Evolutionary conservation across 208 protist species (phyloP), one percentile per base, ranked within the genome.

Genomic region (Angomonas ambiguus): DNA sequence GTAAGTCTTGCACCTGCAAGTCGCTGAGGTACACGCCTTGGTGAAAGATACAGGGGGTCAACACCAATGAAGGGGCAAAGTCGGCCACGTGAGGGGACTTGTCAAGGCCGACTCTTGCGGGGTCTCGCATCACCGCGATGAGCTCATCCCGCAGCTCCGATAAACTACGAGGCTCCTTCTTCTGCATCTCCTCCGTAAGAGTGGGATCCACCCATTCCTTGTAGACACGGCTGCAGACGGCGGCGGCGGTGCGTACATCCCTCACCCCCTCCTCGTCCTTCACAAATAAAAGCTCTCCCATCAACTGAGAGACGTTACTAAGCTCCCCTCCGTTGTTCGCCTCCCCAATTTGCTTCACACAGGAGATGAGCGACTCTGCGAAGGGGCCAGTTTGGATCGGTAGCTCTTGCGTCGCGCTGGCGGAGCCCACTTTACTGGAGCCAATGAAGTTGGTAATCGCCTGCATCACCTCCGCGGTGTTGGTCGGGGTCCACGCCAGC

Each of bases 201-300:
- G 82, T 49, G 24, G 78, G 72, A 25, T 85, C 78, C 0, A 71
- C 85, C 56, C 84, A 93, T 34, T 83, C 87, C 10, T 83, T 85
- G 45, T 93, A 93, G 32, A 93, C 73, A 16, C 80, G 76, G 32
- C 72, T 91, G 72, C 87, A 95, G 31, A 95, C 75, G 0, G 79
- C 79, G 1, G 87, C 86, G 0, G 90, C 90, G 60, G 87, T 91
- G 38, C 86, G 82, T 5, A 95, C 68, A 34, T 72, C 78, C 5
- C 31, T 73, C 11, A 91, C 72, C 51, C 87, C 87, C 0, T 67
- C 75, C 16, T 72, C 85, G 65, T 95, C 90, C 71, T 95, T 95
- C 27, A 81, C 70, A 35, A 93, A 95, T 16, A 95, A 77, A 6
- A 95, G 77, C 67, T 89, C 80, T 6, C 90, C 90, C 13, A 95